Evolutionary conservation across 768 basidiomycete species (phyloP).

Genomic region (Auriscalpium orientale): DNA sequence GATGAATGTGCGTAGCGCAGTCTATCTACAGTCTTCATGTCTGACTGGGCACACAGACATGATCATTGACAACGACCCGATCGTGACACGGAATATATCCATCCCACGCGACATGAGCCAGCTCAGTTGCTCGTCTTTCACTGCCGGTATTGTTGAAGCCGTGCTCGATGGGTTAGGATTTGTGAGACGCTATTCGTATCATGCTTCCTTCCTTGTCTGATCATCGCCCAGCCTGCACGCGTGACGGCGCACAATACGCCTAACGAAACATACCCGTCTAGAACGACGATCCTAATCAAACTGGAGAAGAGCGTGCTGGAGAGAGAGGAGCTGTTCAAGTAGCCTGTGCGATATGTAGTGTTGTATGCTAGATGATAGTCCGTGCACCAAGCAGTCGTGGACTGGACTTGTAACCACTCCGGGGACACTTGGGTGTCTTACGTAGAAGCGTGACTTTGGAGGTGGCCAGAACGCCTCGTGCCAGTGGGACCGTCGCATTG

Average conservation of each 20-base stretch:
- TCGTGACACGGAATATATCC: conserved; percentile 84
- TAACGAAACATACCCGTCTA: conserved; percentile 66
- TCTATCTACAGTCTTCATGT: conserved; percentile 4
- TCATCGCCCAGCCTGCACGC: conserved; percentile 67
- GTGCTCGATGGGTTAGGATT: conserved; percentile 91
- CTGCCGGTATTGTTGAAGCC: conserved; percentile 95
- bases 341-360: conserved; percentile 12
- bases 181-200: conserved; percentile 38
- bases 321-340: conserved; percentile 87
- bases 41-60: conserved; percentile 53
- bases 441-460: too few species aligned
- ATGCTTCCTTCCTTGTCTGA: neutral
- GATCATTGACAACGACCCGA: conserved; percentile 96
- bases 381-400: neutral
- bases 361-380: neutral
- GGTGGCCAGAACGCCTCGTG: too few species aligned
- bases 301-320: conserved; percentile 89
- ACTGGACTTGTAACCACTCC: neutral
- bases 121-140: conserved; percentile 94
- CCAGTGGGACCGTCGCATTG: too few species aligned
- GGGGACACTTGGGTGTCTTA: too few species aligned
- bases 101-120: conserved; percentile 92
- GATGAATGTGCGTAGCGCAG: conserved; percentile 71
- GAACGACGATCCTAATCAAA: conserved; percentile 97
- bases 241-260: conserved; percentile 96